Evolutionary conservation across 805 yeast species (phyloP).

Genomic region (Danielia reshetovae): DNA sequence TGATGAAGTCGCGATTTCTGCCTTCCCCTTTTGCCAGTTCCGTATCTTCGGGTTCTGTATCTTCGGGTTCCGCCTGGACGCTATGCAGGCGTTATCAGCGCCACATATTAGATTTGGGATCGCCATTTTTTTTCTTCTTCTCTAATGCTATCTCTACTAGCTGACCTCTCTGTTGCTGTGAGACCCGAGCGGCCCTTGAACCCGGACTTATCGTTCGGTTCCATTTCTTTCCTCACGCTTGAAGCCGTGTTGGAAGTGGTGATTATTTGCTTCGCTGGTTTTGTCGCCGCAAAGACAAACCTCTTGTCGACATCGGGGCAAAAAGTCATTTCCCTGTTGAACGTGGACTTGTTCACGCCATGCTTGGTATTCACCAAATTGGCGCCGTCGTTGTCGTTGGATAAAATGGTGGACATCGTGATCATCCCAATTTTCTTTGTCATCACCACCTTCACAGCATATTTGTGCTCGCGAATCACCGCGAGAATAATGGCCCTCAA

Average conservation of each 20-base stretch:
- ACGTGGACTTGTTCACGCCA: slow-evolving; percentile 92
- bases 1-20: no score
- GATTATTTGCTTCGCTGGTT: slow-evolving; percentile 81
- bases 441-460: slow-evolving; percentile 77
- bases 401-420: slow-evolving; percentile 74
- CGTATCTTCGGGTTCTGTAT: no score
- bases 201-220: slow-evolving; percentile 32
- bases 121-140: no score
- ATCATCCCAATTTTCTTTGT: slow-evolving; percentile 82
- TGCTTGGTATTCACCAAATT: slow-evolving; percentile 86
- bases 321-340: slow-evolving; percentile 67
- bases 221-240: slow-evolving; percentile 67
- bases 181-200: slow-evolving; percentile 6
- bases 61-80: no score
- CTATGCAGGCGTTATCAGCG: slow-evolving; percentile 3
- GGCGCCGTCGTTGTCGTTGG: slow-evolving; percentile 62
- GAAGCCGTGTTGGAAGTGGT: slow-evolving; percentile 92
- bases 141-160: slow-evolving; percentile 9
- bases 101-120: slow-evolving; percentile 1
- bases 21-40: no score
- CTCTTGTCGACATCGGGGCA: slow-evolving; percentile 70
- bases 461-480: slow-evolving; percentile 53
- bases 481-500: slow-evolving; percentile 55
- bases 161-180: slow-evolving; percentile 1
- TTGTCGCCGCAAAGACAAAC: slow-evolving; percentile 73